phyloP scores from a whole-genome alignment of 2,329 filamentous ascomycete species.

The Knoxdaviesia proteae region DNA sequence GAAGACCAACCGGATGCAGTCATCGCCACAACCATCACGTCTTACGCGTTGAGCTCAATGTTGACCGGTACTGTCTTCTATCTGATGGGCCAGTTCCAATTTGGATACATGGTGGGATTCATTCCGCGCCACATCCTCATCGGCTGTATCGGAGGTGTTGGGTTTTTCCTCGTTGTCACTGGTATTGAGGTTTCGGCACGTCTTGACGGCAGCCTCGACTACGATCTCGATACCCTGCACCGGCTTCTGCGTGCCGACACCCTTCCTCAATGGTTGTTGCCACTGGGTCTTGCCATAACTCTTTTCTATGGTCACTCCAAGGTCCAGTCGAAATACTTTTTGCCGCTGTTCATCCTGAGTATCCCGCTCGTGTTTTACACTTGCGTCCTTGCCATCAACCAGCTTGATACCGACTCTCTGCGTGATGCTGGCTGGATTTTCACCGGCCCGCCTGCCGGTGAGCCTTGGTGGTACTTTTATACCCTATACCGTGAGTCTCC shows the following conservation, averaged over 20 bases:
- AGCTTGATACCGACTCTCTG: constrained; percentile 43
- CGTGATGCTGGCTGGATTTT: constrained; percentile 78
- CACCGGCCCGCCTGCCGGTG: constrained; percentile 57
- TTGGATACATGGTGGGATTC: constrained; percentile 88
- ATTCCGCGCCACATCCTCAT: constrained; percentile 93
- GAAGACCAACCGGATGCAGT: constrained; percentile 66
- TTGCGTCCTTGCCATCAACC: constrained; percentile 47
- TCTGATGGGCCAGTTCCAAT: constrained; percentile 64
- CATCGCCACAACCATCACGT: constrained; percentile 80
- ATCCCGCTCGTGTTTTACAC: constrained; percentile 65
- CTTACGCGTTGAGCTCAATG: constrained; percentile 78
- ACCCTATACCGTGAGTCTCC: constrained; percentile 61
- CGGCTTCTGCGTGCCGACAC: constrained; percentile 57
- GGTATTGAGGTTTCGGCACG: constrained; percentile 86
- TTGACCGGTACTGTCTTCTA: constrained; percentile 86
- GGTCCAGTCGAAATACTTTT: constrained; percentile 62
- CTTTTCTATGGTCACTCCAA: constrained; percentile 60
- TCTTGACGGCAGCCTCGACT: constrained; percentile 66
- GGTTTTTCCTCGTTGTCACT: constrained; percentile 81
- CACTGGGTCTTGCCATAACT: constrained; percentile 52
- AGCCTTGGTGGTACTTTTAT: constrained; percentile 97
- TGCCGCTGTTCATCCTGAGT: constrained; percentile 67
- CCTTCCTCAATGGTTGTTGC: constrained; percentile 63
- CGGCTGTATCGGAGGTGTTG: constrained; percentile 91
- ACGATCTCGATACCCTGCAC: constrained; percentile 54